Evolutionary conservation across 2,329 filamentous ascomycete genomes (phyloP), one percentile per base, ranked within the genome.

Genomic region (Trichoderma guizhouense): DNA sequence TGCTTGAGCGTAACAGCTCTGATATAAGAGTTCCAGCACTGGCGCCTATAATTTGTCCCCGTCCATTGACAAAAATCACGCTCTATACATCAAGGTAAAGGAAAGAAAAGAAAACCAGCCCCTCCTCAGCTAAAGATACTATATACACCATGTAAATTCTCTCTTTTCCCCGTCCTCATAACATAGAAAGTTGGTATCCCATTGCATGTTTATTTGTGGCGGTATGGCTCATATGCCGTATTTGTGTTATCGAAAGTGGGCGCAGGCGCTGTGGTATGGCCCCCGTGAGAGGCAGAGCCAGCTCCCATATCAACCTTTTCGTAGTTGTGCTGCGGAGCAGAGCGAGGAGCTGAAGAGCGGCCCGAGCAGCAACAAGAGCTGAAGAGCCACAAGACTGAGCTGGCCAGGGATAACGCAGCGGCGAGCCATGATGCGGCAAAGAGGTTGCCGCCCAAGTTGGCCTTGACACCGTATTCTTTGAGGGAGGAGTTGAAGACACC

Each of bases 281-380:
- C 66, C 14, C 32, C 21, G 28, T 58, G 53, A 7, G 36, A 15
- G 12, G n/a, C 28, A 24, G 55, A 32, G 26, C 66, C 55, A 34
- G 39, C 21, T 36, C 24, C 66, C n/a, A 47, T 7, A 43, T 61
- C 60, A 18, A 70, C 68, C 21, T 70, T 62, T 63, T 70, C 68
- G 15, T 70, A 70, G 14, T 11, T 70, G 47, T 63, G 55, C 18
- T 70, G 34, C 12, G 26, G 32, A 12, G 57, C 3, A 62, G 47
- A 11, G 26, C 60, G 58, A 21, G 58, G 68, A 12, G 28, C n/a
- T 63, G 55, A 60, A n/a, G n/a, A 55, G 28, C 68, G 68, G 24
- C 68, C 68, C 26, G 68, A 62, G 15, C 68, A 70, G 21, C 68
- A 70, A 8, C 68, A 62, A 8, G 68, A 63, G 60, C 68, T 70